Conservation (phyloP, 2,329 filamentous ascomycete species). For the Pseudonectria buxi region DNA sequence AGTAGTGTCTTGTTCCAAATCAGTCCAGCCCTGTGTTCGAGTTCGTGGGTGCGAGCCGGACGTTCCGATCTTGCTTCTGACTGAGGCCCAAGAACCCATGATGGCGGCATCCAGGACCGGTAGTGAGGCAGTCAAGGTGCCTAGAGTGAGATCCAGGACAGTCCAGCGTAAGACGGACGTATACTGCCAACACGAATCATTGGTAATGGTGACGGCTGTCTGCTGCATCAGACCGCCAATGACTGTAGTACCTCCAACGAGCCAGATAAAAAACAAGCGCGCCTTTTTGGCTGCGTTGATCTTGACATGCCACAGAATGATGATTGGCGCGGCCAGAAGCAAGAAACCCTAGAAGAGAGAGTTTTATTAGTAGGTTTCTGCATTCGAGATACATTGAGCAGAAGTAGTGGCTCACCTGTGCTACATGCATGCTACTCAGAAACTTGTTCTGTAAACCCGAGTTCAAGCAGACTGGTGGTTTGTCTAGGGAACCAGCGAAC, state of each 20-base stretch:
- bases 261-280: constrained; percentile 10
- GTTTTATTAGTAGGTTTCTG: background rate
- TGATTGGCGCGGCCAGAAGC: constrained; percentile 5
- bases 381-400: no score
- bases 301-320: constrained; percentile 8
- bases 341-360: constrained; percentile 1
- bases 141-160: constrained; percentile 6
- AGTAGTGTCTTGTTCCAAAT: constrained; percentile 4
- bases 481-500: constrained; percentile 5
- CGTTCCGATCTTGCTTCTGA: constrained; percentile 9
- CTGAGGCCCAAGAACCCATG: constrained; percentile 8
- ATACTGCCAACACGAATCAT: constrained; percentile 10
- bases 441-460: constrained; percentile 5
- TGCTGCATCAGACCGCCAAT: constrained; percentile 6
- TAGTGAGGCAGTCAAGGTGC: constrained; percentile 7
- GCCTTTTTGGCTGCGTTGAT: constrained; percentile 9
- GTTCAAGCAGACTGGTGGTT: constrained; percentile 4
- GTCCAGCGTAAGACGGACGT: constrained; percentile 9
- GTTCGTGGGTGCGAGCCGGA: constrained; percentile 7
- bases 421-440: constrained; percentile 12
- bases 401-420: constrained; percentile 2
- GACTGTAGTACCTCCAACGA: constrained; percentile 7
- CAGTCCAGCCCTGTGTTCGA: constrained; percentile 9
- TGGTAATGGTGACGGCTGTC: constrained; percentile 8
- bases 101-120: constrained; percentile 9